A percentile compares a stretch with the other conserved stretches of the same genome.
Conservation (phyloP, 1,284 basidiomycete genomes). For the Rhodotorula sp. region DNA sequence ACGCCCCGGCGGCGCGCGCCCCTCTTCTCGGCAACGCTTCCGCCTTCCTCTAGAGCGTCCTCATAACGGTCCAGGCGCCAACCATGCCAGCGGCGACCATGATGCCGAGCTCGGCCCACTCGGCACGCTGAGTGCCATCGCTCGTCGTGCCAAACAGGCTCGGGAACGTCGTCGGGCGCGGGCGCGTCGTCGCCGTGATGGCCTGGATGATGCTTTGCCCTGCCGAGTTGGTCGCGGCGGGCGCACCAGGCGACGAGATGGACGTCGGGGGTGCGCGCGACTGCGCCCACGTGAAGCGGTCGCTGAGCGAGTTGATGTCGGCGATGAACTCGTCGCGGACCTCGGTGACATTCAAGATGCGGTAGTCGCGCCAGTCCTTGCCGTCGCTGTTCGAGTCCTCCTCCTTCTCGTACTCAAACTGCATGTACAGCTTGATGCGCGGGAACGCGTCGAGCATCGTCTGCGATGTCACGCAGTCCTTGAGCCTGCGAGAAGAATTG, state of each 20-base stretch:
- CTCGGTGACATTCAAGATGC: constrained; percentile 41
- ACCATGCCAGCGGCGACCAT: constrained; percentile 29
- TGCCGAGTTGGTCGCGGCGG: constrained; percentile 38
- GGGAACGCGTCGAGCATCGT: constrained; percentile 39
- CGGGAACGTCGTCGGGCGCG: constrained; percentile 40
- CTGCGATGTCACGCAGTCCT: constrained; percentile 36
- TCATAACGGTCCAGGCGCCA: constrained; percentile 39
- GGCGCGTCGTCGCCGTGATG: constrained; percentile 41
- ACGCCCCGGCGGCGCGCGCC: no score
- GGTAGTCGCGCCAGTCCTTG: constrained; percentile 45
- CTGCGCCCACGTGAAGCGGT: constrained; percentile 38
- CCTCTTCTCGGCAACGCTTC: no score
- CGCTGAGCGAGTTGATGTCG: constrained; percentile 34
- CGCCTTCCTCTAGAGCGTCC: constrained; percentile 23
- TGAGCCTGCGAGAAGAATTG: constrained; percentile 18
- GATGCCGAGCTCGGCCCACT: constrained; percentile 38
- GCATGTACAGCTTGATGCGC: constrained; percentile 44
- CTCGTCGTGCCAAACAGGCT: constrained; percentile 38
- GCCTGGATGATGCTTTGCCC: constrained; percentile 28
- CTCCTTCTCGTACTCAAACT: constrained; percentile 47
- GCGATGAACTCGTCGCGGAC: constrained; percentile 37
- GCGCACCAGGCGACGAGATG: constrained; percentile 34
- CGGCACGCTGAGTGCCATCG: constrained; percentile 29
- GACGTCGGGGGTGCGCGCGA: constrained; percentile 35
- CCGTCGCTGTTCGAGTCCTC: constrained; percentile 42